Evolutionary conservation across 352 stramenopile species (phyloP), one percentile per base, ranked within the genome.

Genomic region (Pythium guiyangense): DNA sequence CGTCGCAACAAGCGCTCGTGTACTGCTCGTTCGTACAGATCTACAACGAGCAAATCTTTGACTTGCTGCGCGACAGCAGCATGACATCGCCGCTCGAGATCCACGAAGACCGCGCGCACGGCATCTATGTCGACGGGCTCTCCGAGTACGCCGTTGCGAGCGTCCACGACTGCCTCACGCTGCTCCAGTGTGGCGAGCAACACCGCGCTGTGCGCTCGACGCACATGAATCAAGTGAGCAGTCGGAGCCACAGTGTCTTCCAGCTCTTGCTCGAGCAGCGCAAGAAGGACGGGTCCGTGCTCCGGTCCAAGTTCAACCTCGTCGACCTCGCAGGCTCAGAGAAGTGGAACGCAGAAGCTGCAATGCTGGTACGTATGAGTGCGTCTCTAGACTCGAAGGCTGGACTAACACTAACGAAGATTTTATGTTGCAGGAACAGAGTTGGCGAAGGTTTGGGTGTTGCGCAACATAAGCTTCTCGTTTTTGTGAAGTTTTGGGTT

Each of bases 311-410:
- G 63, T 96, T 98, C 62, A 98, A 97, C 70, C 70, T 97, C 6
- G 92, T 98, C n/a, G 92, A 98, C 64, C 72, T 98, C 15, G 92
- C 90, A 6, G 92, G 92, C 14, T 97, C 89, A 9, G 92, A 98
- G 61, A 98, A 98, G 59, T 98, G 92, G 92, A 92, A 96, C 60
- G n/a, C n/a, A n/a, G n/a, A n/a, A n/a, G n/a, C n/a, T n/a, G n/a
- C n/a, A n/a, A n/a, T n/a, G n/a, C n/a, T n/a, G n/a, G n/a, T n/a
- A n/a, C n/a, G n/a, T n/a, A n/a, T n/a, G n/a, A n/a, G n/a, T n/a
- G n/a, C n/a, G n/a, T n/a, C n/a, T n/a, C n/a, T n/a, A n/a, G n/a
- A n/a, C n/a, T n/a, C n/a, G n/a, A n/a, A n/a, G n/a, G n/a, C n/a
- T n/a, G n/a, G n/a, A n/a, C n/a, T n/a, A n/a, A n/a, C n/a, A n/a